Conservation (phyloP, 129 eudicot species). For the Artemisia tridentata region DNA sequence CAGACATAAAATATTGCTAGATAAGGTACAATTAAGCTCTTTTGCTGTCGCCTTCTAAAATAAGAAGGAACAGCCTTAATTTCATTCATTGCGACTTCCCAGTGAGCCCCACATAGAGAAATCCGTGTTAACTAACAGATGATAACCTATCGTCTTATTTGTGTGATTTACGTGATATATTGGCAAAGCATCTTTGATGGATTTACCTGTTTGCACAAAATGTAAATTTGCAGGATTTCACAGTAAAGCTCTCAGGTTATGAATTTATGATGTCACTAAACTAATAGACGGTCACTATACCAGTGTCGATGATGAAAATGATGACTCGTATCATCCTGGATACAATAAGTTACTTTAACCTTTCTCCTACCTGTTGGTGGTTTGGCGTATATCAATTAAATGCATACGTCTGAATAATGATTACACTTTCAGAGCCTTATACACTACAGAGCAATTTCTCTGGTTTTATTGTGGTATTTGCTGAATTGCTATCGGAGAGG, state of each 20-base stretch:
- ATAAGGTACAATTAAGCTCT: slow-evolving; percentile 8
- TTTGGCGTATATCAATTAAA: neutral
- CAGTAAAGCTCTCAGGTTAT: slow-evolving; percentile 12
- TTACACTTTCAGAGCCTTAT: neutral
- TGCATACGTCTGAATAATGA: slow-evolving; percentile 8
- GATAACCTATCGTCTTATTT: too few relatives aligned
- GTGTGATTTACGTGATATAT: too few relatives aligned
- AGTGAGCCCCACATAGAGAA: too few relatives aligned
- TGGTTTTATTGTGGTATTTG: slow-evolving; percentile 10
- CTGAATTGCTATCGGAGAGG: neutral
- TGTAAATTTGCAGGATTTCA: slow-evolving; percentile 8
- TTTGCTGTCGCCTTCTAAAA: too few relatives aligned
- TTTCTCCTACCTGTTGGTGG: neutral
- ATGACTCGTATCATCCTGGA: neutral
- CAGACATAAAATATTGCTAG: slow-evolving; percentile 19
- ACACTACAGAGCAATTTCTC: neutral
- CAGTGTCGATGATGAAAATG: neutral
- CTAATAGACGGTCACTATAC: neutral
- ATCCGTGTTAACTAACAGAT: too few relatives aligned
- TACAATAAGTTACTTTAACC: slow-evolving; percentile 8
- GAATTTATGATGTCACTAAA: slow-evolving; percentile 5
- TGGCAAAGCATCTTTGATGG: neutral
- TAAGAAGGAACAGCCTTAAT: too few relatives aligned
- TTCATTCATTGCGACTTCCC: too few relatives aligned
- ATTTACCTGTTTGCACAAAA: neutral